phyloP scores from a whole-genome alignment of 78 protist genomes.

The Speleostelium caveatum region DNA sequence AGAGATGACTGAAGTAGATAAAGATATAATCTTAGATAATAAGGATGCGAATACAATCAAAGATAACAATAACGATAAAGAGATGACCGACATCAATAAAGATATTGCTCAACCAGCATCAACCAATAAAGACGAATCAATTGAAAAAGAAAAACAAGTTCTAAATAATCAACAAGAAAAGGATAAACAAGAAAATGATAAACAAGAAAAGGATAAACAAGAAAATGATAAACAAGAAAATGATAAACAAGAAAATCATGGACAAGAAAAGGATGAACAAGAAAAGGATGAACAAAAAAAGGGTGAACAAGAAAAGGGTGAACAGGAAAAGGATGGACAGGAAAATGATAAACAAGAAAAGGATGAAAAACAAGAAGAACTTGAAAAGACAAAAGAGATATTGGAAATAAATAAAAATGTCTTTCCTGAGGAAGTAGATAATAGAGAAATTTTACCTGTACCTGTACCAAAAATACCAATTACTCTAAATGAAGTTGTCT shows the following conservation, averaged over 20 bases:
- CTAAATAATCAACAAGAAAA: background rate
- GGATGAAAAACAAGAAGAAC: background rate
- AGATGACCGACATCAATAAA: background rate
- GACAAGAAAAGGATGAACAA: background rate
- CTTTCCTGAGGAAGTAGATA: too few relatives aligned
- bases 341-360: background rate
- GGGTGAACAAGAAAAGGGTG: background rate
- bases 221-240: background rate
- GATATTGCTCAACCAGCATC: too few relatives aligned
- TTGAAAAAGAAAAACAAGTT: background rate
- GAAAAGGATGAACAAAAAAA: background rate
- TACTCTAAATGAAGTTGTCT: constrained; percentile 35
- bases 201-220: background rate
- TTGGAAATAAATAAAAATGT: too few relatives aligned
- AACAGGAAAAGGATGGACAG: background rate
- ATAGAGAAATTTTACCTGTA: too few relatives aligned
- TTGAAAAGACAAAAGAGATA: too few relatives aligned
- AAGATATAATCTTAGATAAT: background rate
- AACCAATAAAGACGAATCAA: too few relatives aligned
- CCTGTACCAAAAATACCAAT: too few relatives aligned
- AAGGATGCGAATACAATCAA: background rate
- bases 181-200: background rate
- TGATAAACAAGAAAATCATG: background rate
- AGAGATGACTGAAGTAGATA: background rate
- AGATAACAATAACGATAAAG: background rate